Evolutionary conservation across 805 yeast genomes (phyloP), one percentile per base, ranked within the genome.

Genomic region (Yamadazyma laniorum): DNA sequence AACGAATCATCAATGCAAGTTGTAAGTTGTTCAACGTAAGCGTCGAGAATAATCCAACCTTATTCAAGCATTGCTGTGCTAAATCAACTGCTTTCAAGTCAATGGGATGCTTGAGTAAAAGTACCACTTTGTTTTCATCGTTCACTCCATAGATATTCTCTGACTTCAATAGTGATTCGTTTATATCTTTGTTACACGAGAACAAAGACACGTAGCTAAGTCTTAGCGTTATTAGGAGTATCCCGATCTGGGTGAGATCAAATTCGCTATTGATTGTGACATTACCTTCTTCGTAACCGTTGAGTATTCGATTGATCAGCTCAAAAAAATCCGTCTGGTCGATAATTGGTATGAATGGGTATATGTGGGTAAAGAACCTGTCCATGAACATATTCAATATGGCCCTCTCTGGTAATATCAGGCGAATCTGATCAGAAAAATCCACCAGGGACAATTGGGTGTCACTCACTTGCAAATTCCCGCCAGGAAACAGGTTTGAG

Each of bases 21-120:
- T 79, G 83, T 42, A 80, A 58, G 15, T 77, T 63, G 0, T 72
- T 65, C 19, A 80, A 47, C 12, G 77, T 70, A 29, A 75, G 67
- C 40, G 69, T 59, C 25, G 48, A 50, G 14, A 53, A 43, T 13
- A 55, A 39, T 25, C 62, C 58, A 33, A 65, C 59, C 37, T 53
- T 63, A 40, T 55, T 56, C 14, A 65, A 48, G 33, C 72, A 66
- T 9, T 45, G 22, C 25, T 37, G 40, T 4, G 40, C 35, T 14
- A 29, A 17, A 32, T 30, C 33, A 4, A 37, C 18, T 6, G 26
- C 17, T 8, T 22, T 25, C 5, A 37, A 18, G 11, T 27, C 35
- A 3, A 37, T 18, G n/a, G 40, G n/a, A 50, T 28, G 37, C 53
- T 57, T 32, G 8, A 34, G 23, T 12, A 34, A 25, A 11, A 21